Conservation (phyloP, 2,329 filamentous ascomycete genomes). For the Trichothecium roseum region DNA sequence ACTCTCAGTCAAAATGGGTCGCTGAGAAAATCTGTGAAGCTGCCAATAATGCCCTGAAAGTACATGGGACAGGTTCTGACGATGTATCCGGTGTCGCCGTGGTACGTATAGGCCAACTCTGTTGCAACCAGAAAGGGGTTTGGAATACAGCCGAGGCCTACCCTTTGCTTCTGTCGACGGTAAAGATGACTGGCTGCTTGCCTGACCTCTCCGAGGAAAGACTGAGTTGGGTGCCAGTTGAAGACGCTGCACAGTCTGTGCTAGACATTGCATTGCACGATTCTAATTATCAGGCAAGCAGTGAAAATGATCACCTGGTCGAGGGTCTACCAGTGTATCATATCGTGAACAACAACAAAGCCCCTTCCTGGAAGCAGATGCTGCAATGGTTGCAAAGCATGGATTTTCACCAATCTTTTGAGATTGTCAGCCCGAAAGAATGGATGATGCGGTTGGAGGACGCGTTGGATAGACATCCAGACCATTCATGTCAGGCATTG, state of each 20-base stretch:
- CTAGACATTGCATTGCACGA: constrained; percentile 19
- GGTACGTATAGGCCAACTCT: constrained; percentile 39
- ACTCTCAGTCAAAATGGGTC: constrained; percentile 30
- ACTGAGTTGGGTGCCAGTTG: constrained; percentile 38
- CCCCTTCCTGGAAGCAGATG: constrained; percentile 11
- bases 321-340: constrained; percentile 15
- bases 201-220: constrained; percentile 12
- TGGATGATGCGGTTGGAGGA: constrained; percentile 11
- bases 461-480: not conserved
- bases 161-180: constrained; percentile 38
- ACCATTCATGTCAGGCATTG: constrained; percentile 12
- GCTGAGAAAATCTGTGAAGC: constrained; percentile 24
- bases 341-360: constrained; percentile 11
- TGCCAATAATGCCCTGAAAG: constrained; percentile 19
- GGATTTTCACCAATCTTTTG: not conserved
- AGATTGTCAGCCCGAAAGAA: constrained; percentile 4
- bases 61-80: not conserved
- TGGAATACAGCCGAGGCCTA: constrained; percentile 44
- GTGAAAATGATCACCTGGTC: not conserved
- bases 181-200: constrained; percentile 25
- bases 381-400: constrained; percentile 9
- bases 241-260: constrained; percentile 29
- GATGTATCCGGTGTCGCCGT: constrained; percentile 12
- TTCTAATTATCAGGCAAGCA: not conserved
- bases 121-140: constrained; percentile 33